Percentiles rank a stretch among this genome's conserved stretches.
These are phyloP conservation scores for Aleurites moluccanus DNA, from an alignment of 441 rosid genomes.

Conservation along the genomic window DNA sequence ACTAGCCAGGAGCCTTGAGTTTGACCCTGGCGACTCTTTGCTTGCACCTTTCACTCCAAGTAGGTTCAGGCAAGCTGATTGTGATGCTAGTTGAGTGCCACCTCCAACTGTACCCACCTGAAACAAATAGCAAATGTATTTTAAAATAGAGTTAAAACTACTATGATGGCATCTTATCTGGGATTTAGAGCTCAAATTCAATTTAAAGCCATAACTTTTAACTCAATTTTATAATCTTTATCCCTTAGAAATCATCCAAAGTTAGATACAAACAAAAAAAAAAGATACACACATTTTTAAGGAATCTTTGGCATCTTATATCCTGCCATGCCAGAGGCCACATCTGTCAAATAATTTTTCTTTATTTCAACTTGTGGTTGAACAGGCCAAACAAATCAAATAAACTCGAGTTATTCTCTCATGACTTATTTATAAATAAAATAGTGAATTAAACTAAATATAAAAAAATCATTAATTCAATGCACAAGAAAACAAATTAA, in stretches of 20 bases:
- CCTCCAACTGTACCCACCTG: constrained; percentile 93
- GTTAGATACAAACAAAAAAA: background rate
- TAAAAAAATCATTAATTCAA: background rate
- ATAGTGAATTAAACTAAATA: background rate
- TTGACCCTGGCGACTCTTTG: constrained; percentile 62
- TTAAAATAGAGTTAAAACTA: background rate
- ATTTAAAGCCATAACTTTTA: background rate
- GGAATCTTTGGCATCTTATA: background rate
- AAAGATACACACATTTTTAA: background rate
- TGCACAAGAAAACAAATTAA: background rate
- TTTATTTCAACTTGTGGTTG: background rate
- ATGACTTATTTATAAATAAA: background rate
- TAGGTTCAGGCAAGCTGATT: constrained; percentile 77
- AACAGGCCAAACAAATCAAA: background rate
- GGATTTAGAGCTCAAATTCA: background rate
- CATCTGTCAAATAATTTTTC: background rate
- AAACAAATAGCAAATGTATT: background rate
- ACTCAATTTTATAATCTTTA: background rate
- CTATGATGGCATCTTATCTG: background rate
- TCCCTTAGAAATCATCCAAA: background rate
- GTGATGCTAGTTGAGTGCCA: constrained; percentile 86
- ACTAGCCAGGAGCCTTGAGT: constrained; percentile 70
- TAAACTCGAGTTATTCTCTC: background rate
- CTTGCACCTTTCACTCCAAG: constrained; percentile 81
- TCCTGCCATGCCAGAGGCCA: background rate